Percentiles rank a stretch among this genome's conserved stretches.
These are phyloP conservation scores for Phytophthora chlamydospora DNA, from an alignment of 352 stramenopile genomes.

Conservation along the genomic window DNA sequence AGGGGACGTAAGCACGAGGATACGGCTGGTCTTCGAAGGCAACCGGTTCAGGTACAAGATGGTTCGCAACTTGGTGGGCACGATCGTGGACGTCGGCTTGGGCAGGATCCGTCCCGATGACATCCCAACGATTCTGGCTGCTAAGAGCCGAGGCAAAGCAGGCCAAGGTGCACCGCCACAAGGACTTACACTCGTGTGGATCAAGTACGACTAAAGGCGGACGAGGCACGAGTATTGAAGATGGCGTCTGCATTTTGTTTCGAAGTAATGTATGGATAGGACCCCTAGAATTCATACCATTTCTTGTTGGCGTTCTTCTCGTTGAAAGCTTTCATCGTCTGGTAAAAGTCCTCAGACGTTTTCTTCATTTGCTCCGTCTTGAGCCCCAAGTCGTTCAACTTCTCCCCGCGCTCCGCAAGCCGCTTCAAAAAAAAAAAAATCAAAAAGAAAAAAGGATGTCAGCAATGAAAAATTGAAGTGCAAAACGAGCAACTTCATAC, in stretches of 20 bases:
- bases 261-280: slow-evolving; percentile 1
- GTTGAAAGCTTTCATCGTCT: slow-evolving; percentile 88
- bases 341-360: slow-evolving; percentile 82
- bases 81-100: slow-evolving; percentile 77
- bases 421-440: slow-evolving; percentile 46
- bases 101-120: slow-evolving; percentile 44
- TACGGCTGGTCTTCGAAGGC: slow-evolving; percentile 65
- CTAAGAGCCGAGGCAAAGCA: slow-evolving; percentile 56
- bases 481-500: slow-evolving; percentile 7
- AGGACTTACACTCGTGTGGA: slow-evolving; percentile 59
- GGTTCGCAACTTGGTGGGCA: slow-evolving; percentile 83
- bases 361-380: slow-evolving; percentile 89
- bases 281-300: slow-evolving; percentile 78
- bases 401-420: slow-evolving; percentile 77
- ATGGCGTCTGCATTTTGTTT: slow-evolving; percentile 21
- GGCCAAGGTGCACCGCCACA: slow-evolving; percentile 74
- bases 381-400: slow-evolving; percentile 70
- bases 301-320: slow-evolving; percentile 87
- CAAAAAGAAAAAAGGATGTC: slow-evolving; percentile 10
- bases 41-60: slow-evolving; percentile 89
- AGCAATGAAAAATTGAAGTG: background rate
- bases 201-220: slow-evolving; percentile 33
- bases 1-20: slow-evolving; percentile 33
- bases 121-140: slow-evolving; percentile 54
- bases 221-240: slow-evolving; percentile 3